These are phyloP conservation scores for Phytophthora capsici DNA, from an alignment of 352 stramenopile genomes.

Conservation along the genomic window DNA sequence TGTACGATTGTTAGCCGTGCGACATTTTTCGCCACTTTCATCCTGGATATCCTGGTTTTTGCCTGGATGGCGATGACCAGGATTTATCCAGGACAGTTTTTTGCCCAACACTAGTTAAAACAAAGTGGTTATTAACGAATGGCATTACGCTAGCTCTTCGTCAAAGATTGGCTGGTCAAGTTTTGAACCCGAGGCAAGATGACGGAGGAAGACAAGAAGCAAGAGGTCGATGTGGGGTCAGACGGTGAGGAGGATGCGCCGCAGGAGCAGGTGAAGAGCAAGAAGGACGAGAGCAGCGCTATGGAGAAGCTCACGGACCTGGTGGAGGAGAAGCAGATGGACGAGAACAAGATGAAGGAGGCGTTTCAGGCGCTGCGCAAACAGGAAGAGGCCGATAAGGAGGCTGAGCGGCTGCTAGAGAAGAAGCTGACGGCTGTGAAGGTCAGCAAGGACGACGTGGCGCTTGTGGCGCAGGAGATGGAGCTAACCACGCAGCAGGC, in stretches of 20 bases:
- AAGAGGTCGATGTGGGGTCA: constrained; percentile 39
- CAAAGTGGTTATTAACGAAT: constrained; percentile 33
- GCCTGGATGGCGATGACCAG: too few relatives aligned
- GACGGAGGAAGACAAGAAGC: constrained; percentile 50
- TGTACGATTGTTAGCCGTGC: too few relatives aligned
- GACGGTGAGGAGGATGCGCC: constrained; percentile 67
- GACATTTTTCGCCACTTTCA: too few relatives aligned
- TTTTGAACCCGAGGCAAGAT: constrained; percentile 22
- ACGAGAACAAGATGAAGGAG: constrained; percentile 90
- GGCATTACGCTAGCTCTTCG: background rate
- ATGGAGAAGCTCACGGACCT: constrained; percentile 88
- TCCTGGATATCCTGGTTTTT: too few relatives aligned
- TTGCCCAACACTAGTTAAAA: too few relatives aligned
- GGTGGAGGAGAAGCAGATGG: constrained; percentile 89
- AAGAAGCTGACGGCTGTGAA: constrained; percentile 85
- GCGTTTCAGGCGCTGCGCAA: constrained; percentile 78
- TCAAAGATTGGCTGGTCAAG: constrained; percentile 20
- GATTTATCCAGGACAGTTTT: too few relatives aligned
- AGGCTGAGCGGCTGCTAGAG: constrained; percentile 76
- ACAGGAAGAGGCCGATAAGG: constrained; percentile 86
- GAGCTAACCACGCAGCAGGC: constrained; percentile 74
- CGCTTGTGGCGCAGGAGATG: constrained; percentile 82
- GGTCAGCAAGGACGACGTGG: constrained; percentile 82
- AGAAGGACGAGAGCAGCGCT: constrained; percentile 81
- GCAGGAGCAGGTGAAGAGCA: constrained; percentile 70